phyloP scores from a whole-genome alignment of 1,139 yeast species.

The Geotrichum aggregatum region DNA sequence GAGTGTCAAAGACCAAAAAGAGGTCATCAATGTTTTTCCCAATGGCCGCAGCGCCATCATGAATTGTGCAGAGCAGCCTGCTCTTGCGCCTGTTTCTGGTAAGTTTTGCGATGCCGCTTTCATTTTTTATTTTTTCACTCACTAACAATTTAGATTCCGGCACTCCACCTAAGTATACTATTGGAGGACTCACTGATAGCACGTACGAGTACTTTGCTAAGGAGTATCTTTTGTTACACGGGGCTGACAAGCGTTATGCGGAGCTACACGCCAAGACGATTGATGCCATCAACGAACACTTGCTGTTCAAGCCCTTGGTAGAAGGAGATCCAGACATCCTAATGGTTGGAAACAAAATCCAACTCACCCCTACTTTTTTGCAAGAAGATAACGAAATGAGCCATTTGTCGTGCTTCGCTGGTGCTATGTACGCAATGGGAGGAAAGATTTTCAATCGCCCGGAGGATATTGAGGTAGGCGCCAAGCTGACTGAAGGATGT shows the following conservation, averaged over 20 bases:
- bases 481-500: constrained; percentile 63
- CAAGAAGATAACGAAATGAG: constrained; percentile 39
- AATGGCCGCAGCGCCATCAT: constrained; percentile 11
- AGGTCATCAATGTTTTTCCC: not conserved
- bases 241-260: constrained; percentile 41
- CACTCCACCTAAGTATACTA: constrained; percentile 5
- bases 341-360: constrained; percentile 42
- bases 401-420: constrained; percentile 68
- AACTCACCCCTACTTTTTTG: not conserved
- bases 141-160: not conserved
- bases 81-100: constrained; percentile 5
- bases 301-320: constrained; percentile 45
- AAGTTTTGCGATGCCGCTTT: constrained; percentile 3
- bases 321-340: constrained; percentile 44
- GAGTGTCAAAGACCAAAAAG: not conserved
- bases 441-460: constrained; percentile 51
- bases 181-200: constrained; percentile 67
- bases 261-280: constrained; percentile 40
- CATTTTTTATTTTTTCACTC: not conserved
- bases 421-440: constrained; percentile 69
- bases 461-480: constrained; percentile 56
- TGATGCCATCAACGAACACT: constrained; percentile 40
- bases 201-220: constrained; percentile 66
- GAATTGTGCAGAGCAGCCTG: constrained; percentile 10
- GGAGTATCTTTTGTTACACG: constrained; percentile 51